Base-by-base conservation (phyloP, 441 rosid genomes). In the Croton laevigatus region DNA sequence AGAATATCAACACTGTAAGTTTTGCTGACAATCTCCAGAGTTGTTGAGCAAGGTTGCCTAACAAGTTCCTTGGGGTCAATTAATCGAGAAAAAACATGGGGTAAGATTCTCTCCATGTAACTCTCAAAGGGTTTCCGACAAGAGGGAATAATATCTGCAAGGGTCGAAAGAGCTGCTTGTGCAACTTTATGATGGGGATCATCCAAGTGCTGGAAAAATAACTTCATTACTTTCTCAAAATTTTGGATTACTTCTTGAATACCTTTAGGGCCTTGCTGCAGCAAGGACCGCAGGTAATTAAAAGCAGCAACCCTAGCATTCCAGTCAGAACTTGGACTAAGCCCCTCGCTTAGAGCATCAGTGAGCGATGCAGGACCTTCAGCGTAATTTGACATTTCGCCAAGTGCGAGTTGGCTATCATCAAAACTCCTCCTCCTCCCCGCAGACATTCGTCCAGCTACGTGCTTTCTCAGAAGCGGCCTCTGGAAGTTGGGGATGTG, bases 151-250 rank as follows among this genome's bases (percentile, higher is more conserved):
- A 96, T 84, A 79, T 96, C 98, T 38, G 97, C 94, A 19, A 96
- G 95, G 38, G 98, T 86, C 38, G 97, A 90, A 62, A 96, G 88
- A 75, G 99, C 97, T 80, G 99, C 99, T 80, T 91, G 99, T 20
- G 99, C 99, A 63, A 93, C 98, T 86, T 93, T 96, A 83, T 93
- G 99, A 77, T 96, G 99, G 46, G 99, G 99, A 80, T 96, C 99
- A 83, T 96, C 98, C 83, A 93, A 82, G 77, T 96, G 98, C 85
- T 90, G 97, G 80, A 96, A 93, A 76, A 96, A 93, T 59, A 96
- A 79, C 84, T 96, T 96, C 99, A 96, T 96, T 69, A 96, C 97
- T 80, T 93, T 96, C 85, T 90, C 98, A 70, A 96, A 93, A 83
- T 78, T 89, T 81, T 91, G 99, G 61, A 87, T 76, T 59, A 93